Conservation (phyloP, 495 filamentous ascomycete genomes). For the Penicillium longicatenatum region DNA sequence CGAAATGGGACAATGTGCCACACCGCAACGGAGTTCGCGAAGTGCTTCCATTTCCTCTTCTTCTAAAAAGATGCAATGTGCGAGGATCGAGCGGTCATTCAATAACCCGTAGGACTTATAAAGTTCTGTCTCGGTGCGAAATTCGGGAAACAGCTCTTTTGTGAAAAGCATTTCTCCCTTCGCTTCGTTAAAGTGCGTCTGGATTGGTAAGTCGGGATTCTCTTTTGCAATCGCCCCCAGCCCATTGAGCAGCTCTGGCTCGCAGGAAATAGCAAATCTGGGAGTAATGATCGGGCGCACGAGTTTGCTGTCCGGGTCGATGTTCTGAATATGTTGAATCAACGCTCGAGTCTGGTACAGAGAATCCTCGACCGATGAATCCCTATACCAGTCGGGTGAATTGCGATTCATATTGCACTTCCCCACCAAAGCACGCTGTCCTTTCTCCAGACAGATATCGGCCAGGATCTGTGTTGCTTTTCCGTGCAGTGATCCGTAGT, state of each 20-base stretch:
- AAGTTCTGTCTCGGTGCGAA: conserved; percentile 54
- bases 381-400: conserved; percentile 60
- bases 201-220: conserved; percentile 57
- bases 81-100: conserved; percentile 58
- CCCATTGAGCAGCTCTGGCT: conserved; percentile 49
- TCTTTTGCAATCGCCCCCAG: conserved; percentile 53
- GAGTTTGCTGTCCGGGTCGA: conserved; percentile 32
- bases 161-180: conserved; percentile 57
- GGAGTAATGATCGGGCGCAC: conserved; percentile 64
- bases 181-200: conserved; percentile 68
- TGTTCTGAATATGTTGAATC: conserved; percentile 43
- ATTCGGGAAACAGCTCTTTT: conserved; percentile 52
- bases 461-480: conserved; percentile 61
- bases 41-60: conserved; percentile 55
- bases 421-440: conserved; percentile 66
- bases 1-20: conserved; percentile 64
- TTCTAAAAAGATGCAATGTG: conserved; percentile 62
- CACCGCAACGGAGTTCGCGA: conserved; percentile 50
- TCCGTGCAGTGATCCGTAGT: conserved; percentile 63
- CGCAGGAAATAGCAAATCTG: conserved; percentile 64
- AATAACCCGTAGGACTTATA: conserved; percentile 57
- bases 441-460: conserved; percentile 54
- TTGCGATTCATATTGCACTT: conserved; percentile 68
- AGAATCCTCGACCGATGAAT: conserved; percentile 49
- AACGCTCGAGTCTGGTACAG: conserved; percentile 54